A percentile compares a stretch with the other conserved stretches of the same genome.
Evolutionary conservation across 2,329 filamentous ascomycete species (phyloP).

Genomic region (Arthrobotrys sphaeroides): DNA sequence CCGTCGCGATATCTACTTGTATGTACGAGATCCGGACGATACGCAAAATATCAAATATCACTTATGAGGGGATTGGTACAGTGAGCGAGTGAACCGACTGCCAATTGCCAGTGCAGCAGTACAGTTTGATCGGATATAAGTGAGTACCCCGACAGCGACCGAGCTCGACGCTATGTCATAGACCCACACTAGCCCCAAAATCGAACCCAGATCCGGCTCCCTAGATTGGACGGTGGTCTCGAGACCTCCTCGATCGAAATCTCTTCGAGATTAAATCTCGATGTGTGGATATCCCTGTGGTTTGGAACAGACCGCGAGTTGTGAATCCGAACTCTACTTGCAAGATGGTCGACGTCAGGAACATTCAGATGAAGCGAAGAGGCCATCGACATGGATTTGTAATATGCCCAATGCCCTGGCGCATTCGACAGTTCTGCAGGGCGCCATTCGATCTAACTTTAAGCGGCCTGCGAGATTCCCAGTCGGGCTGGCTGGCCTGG

Average conservation of each 20-base stretch:
- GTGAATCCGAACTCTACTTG: no score
- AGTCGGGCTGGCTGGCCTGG: background rate
- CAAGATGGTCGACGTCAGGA: no score
- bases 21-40: no score
- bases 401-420: background rate
- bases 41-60: no score
- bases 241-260: background rate
- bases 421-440: background rate
- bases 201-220: background rate
- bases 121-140: no score
- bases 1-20: no score
- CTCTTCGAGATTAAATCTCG: background rate
- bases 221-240: background rate
- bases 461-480: background rate
- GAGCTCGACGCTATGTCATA: constrained; percentile 10
- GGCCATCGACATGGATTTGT: background rate
- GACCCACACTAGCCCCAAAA: background rate
- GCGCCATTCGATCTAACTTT: background rate
- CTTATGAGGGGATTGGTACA: no score
- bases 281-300: no score
- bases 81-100: no score
- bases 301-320: no score
- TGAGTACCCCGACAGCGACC: background rate
- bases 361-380: background rate
- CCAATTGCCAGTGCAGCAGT: no score